Evolutionary conservation across 2,329 filamentous ascomycete species (phyloP).

Genomic region (Aspergillus spinulosporus): DNA sequence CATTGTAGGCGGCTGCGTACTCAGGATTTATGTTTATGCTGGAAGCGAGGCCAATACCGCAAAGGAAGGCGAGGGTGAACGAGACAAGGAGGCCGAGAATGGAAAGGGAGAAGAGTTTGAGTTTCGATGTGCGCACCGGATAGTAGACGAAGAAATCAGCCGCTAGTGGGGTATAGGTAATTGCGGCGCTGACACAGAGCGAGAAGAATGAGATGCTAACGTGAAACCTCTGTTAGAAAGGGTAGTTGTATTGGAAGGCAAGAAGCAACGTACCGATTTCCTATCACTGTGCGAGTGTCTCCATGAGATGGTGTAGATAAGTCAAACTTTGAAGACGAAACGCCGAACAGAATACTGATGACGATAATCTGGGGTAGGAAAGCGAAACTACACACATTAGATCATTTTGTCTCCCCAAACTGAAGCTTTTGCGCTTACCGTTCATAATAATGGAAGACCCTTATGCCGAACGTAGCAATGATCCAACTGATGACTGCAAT

Average conservation of each 20-base stretch:
- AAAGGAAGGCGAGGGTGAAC: conserved; percentile 61
- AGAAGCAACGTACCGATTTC: conserved; percentile 39
- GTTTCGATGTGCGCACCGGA: conserved; percentile 53
- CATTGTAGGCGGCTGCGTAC: conserved; percentile 59
- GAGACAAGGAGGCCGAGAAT: conserved; percentile 57
- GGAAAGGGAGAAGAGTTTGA: conserved; percentile 59
- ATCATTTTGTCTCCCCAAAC: not conserved
- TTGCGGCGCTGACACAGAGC: conserved; percentile 63
- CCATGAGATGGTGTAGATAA: conserved; percentile 52
- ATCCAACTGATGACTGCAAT: conserved; percentile 63
- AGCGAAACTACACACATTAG: conserved; percentile 51
- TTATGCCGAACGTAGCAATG: conserved; percentile 68
- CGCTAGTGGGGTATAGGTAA: conserved; percentile 64
- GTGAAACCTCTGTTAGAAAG: conserved; percentile 1
- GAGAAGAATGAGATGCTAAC: conserved; percentile 67
- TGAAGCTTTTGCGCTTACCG: conserved; percentile 41
- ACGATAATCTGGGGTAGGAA: conserved; percentile 65
- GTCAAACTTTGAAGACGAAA: conserved; percentile 63
- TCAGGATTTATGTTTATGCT: conserved; percentile 53
- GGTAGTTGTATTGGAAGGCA: too few species aligned
- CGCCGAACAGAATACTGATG: conserved; percentile 62
- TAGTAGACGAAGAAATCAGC: conserved; percentile 70
- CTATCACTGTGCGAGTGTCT: conserved; percentile 54
- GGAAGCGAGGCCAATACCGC: conserved; percentile 63
- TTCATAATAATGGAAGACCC: conserved; percentile 68